These are phyloP conservation scores for Rhizopogon roseolus DNA, from an alignment of 768 basidiomycete genomes.

Conservation along the genomic window DNA sequence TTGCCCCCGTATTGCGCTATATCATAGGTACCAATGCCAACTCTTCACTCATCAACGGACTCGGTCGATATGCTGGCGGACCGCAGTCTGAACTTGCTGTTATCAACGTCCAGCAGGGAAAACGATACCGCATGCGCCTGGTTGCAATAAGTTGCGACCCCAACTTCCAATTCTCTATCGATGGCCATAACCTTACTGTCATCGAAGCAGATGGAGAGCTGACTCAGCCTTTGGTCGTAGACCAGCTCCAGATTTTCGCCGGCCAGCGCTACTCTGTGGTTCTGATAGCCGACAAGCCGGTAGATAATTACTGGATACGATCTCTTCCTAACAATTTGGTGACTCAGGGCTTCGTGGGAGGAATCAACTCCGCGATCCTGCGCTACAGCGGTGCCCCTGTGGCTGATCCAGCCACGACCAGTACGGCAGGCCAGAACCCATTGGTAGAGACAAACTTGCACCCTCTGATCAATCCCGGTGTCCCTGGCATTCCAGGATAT, in stretches of 20 bases:
- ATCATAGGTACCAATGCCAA: constrained; percentile 10
- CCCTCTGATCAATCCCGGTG: constrained; percentile 15
- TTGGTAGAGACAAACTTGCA: constrained; percentile 15
- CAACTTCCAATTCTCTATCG: constrained; percentile 22
- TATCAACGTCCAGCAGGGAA: constrained; percentile 27
- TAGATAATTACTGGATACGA: constrained; percentile 37
- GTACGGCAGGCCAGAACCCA: constrained; percentile 3
- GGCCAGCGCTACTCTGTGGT: constrained; percentile 47
- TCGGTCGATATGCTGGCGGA: constrained; percentile 26
- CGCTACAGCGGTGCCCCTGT: constrained; percentile 16
- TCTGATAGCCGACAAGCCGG: constrained; percentile 32
- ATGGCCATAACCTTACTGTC: constrained; percentile 25
- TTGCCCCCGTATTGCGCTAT: constrained; percentile 12
- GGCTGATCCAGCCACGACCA: constrained; percentile 24
- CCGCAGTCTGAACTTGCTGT: constrained; percentile 23
- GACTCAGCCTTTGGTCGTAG: constrained; percentile 32
- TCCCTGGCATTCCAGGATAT: constrained; percentile 15
- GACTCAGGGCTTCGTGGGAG: constrained; percentile 31
- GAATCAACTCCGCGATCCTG: constrained; percentile 15
- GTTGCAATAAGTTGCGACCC: constrained; percentile 30
- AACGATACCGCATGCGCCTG: constrained; percentile 33
- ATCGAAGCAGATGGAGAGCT: constrained; percentile 39
- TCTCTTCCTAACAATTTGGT: background rate
- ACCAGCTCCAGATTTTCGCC: constrained; percentile 27
- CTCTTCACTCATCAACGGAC: constrained; percentile 35